Evolutionary conservation across 1,284 basidiomycete species (phyloP), one percentile per base, ranked within the genome.

Genomic region (Pseudozyma sp.): DNA sequence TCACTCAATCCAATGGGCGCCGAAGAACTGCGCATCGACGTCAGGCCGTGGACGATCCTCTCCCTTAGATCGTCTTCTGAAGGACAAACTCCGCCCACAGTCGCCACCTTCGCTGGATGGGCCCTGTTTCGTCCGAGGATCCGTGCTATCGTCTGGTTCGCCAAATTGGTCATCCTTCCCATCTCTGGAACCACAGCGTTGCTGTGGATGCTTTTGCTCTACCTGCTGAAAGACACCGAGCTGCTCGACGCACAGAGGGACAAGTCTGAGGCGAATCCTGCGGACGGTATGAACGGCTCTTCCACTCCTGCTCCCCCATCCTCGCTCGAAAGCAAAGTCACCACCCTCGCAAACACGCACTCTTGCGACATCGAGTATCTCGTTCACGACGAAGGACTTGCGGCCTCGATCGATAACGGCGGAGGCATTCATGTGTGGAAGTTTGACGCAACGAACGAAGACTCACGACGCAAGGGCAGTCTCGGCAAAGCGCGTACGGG

Each of bases 211-310:
- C 85, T 98, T 19, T 86, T 97, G 13, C 87, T 93, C n/a, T 95
- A 95, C 82, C 88, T 99, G 1, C 87, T 97, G 63, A 96, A 96
- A 86, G 92, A 97, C 74, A 90, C 94, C 0, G 94, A 98, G 67
- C 88, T 94, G 2, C 88, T 97, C 14, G 94, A 95, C 78, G 91
- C 92, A 5, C 94, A 94, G 45, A 88, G 82, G 86, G 88, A 49
- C 85, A 87, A 13, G 88, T 89, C 53, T 42, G 58, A 64, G 17
- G 55, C 65, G 2, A 68, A 76, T 37, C 59, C 63, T 19, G 60
- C 63, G 31, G 71, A 65, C 17, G 37, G 19, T n/a, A 46, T 47
- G n/a, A 54, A 45, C 37, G 75, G 82, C 1, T 81, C 58, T 6
- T 78, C 86, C 46, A 82, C 86, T 61, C 77, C 49, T 8, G 10